Base-by-base conservation (phyloP, 805 yeast genomes). In the Candida hispaniensis region DNA sequence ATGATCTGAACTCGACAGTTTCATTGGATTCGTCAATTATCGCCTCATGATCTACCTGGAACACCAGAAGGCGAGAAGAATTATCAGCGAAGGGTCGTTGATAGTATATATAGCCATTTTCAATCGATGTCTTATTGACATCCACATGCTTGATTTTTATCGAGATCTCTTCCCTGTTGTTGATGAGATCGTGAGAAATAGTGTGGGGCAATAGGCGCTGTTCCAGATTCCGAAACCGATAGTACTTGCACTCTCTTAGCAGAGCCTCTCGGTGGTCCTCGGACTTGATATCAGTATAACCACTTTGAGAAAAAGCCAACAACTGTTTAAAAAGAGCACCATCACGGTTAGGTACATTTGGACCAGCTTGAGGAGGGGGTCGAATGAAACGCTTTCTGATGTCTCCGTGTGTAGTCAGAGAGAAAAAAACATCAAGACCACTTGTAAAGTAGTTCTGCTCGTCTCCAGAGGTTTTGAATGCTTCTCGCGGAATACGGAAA, bases 341-440 rank as follows among this genome's bases (percentile, higher is more conserved):
- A 2, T 75, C 67, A 42, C 83, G 60, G 20, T 64, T 56, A 3
- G 67, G 56, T 3, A 66, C 66, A 1, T 65, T 61, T 3, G 75
- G 61, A 0, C 80, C 79, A 7, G 71, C 65, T 39, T 72, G 67
- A 1, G 91, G 82, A 3, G 94, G 93, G 1, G 95, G 95, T 22
- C 94, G 58, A 3, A 79, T 55, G 45, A 75, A 54, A 21, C 66
- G 61, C 34, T 57, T 59, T 12, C 24, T 27, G 3, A 6, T 52
- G 44, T 10, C 45, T 18, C 43, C 38, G 36, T 56, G 56, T 7
- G 61, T 44, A 7, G 73, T 67, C 41, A 73, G 75, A 3, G 60
- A 51, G 40, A 71, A 60, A 13, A 75, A 51, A 1, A 73, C 59
- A 19, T 70, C 68, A 47, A 64, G 66, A 2, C 79, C 68, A 21